Base-by-base conservation (phyloP, 2,329 filamentous ascomycete species). In the Herpotrichia juniperi region DNA sequence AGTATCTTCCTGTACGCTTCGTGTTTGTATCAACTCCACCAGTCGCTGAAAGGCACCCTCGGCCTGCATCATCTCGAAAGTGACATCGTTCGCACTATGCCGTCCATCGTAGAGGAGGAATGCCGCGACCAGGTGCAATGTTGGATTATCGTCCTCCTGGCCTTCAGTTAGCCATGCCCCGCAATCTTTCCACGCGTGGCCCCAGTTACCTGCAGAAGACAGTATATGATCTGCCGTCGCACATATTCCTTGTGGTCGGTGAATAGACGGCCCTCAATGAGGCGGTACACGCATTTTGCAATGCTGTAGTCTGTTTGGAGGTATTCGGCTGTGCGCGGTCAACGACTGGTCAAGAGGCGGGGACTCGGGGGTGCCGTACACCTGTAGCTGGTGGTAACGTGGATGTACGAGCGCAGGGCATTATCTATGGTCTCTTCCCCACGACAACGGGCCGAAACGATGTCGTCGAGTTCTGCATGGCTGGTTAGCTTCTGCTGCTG, bases 141-240 rank as follows among this genome's bases (percentile, higher is more conserved):
- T 85, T 28, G 85, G 84, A 16, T 84, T 76, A 60, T 96, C 90
- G 66, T 97, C 93, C 76, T 97, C 94, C 81, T 96, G 82, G 11
- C 10, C 14, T 47, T 14, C 9, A 39, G 34, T 46, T 28, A 50
- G 42, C 70, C 50, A 70, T 63, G 52, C 47, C 42, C 22, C 28
- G 28, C 30, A 43, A 28, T 31, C 16, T 32, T 35, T 21, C 30
- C 4, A 30, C 35, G 17, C 8, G 22, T 10, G 30, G 9, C 12
- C 3, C 16, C 3, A 57, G 72, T 42, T 74, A 86, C 83, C 77
- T 87, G 83, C 47, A 97, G 78, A 46, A 99, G 80, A 72, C 91
- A 93, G 75, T 96, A 92, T 59, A 97, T 86, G 66, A 99, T 91
- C 77, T 97, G 94, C 39, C 86, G 89, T 57, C 93, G 90, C 57